A percentile compares a stretch with the other conserved stretches of the same genome.
These are phyloP conservation scores for Phytophthora quininea DNA, from an alignment of 352 stramenopile genomes.

Conservation along the genomic window DNA sequence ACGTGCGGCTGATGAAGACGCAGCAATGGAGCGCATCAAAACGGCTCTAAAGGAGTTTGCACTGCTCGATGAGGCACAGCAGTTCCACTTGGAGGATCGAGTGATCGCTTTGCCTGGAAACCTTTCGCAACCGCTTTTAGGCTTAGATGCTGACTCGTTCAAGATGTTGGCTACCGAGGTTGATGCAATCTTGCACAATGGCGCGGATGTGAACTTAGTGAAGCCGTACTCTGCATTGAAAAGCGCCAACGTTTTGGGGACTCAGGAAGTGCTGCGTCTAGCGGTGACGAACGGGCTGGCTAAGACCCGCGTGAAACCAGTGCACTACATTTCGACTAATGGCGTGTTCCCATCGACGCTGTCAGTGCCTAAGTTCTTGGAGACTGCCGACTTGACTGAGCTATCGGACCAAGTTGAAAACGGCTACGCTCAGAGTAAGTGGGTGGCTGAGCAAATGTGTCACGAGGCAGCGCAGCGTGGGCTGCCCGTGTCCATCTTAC, in stretches of 20 bases:
- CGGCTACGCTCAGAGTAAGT: slow-evolving; percentile 92
- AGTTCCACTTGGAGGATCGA: slow-evolving; percentile 74
- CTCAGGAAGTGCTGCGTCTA: slow-evolving; percentile 89
- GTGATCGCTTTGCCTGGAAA: slow-evolving; percentile 76
- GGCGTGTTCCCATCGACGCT: slow-evolving; percentile 83
- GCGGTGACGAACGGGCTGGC: slow-evolving; percentile 78
- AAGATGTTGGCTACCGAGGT: slow-evolving; percentile 88
- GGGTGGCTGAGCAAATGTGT: slow-evolving; percentile 91
- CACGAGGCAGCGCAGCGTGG: slow-evolving; percentile 76
- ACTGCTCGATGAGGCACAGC: slow-evolving; percentile 51
- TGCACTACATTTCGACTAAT: slow-evolving; percentile 93
- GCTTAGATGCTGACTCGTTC: slow-evolving; percentile 81
- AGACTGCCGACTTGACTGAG: slow-evolving; percentile 64
- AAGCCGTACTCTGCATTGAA: slow-evolving; percentile 90
- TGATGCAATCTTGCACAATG: slow-evolving; percentile 92
- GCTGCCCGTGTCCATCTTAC: slow-evolving; percentile 87
- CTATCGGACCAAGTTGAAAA: slow-evolving; percentile 72
- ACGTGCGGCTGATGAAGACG: slow-evolving; percentile 55
- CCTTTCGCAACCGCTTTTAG: slow-evolving; percentile 81
- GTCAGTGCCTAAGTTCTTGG: slow-evolving; percentile 34
- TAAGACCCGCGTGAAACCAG: slow-evolving; percentile 80
- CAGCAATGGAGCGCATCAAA: slow-evolving; percentile 60
- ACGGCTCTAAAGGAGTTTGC: slow-evolving; percentile 61
- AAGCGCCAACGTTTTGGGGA: slow-evolving; percentile 90
- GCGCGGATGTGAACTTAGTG: slow-evolving; percentile 92